Base-by-base conservation (phyloP, 2,329 filamentous ascomycete species). In the Chaetomiaceae sp. region DNA sequence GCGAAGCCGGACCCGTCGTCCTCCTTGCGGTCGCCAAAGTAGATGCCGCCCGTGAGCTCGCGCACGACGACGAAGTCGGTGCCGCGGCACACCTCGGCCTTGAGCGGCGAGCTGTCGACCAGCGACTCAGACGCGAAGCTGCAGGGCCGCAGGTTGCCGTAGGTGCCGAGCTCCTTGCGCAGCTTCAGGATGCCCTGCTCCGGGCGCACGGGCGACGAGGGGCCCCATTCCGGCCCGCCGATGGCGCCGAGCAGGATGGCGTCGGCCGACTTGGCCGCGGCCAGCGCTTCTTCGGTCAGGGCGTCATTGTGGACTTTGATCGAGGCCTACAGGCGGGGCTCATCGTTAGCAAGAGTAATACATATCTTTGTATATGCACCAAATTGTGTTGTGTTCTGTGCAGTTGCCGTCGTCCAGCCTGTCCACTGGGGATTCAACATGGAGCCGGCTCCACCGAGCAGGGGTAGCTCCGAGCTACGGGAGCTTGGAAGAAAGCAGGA, bases 201-300 rank as follows among this genome's bases (percentile, higher is more conserved):
- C 1, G 91, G 91, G 36, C 90, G 87, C 53, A 96, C 84, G 48
- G 81, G 57, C 62, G 60, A 70, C 56, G 87, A 88, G 26, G 88
- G 93, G 51, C 90, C 90, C 88, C 90, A 97, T 88, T 96, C 68
- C 12, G 93, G 91, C n/a, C 91, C 91, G 58, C 91, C 91, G 61
- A 97, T 94, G 58, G 91, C 88, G 57, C 90, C 91, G 45, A 97
- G 82, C 49, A 97, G 82, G 50, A 97, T 85, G 32, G 90, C 91
- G 67, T 95, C 86, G 54, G 90, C 89, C 42, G 77, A 73, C 68
- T 94, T 90, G 56, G 88, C 89, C 29, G 88, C 89, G 12, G 72
- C 71, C 58, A 97, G 84, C 52, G 89, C 88, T 60, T 85, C 81
- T 58, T 93, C 83, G 43, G 89, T 95, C 51, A 97, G 74, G 24